These are phyloP conservation scores for Herpetomonas muscarum DNA, from an alignment of 208 protist genomes.

Conservation along the genomic window DNA sequence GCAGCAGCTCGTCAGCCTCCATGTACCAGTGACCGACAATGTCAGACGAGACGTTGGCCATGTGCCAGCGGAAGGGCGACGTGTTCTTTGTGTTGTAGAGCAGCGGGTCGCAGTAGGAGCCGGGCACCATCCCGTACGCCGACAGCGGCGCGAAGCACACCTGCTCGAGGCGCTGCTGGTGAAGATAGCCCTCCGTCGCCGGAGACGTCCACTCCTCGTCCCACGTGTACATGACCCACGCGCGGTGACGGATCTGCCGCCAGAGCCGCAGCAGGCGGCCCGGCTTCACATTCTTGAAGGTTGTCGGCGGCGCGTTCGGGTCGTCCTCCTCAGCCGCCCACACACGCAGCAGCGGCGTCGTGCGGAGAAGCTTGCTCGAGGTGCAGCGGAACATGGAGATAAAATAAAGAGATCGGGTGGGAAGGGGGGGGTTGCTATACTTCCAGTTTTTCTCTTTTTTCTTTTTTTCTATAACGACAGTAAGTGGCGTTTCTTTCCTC, in stretches of 20 bases:
- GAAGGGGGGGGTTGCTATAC: neutral
- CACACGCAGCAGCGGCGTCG: constrained; percentile 62
- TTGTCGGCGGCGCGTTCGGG: constrained; percentile 72
- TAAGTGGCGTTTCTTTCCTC: too few relatives aligned
- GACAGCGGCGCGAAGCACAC: constrained; percentile 85
- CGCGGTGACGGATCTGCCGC: constrained; percentile 82
- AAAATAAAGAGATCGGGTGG: neutral
- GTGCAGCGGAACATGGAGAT: constrained; percentile 35
- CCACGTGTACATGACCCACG: constrained; percentile 81
- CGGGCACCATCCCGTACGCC: constrained; percentile 86
- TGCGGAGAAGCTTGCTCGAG: constrained; percentile 29
- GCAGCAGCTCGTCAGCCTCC: constrained; percentile 84
- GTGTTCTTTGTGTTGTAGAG: constrained; percentile 92
- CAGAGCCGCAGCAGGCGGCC: constrained; percentile 73
- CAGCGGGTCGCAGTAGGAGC: constrained; percentile 86
- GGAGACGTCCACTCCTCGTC: constrained; percentile 85
- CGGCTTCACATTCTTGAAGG: constrained; percentile 89
- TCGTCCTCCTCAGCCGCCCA: constrained; percentile 87
- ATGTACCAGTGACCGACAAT: constrained; percentile 91
- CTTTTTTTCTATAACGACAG: too few relatives aligned
- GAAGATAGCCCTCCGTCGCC: constrained; percentile 73
- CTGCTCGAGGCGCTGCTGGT: constrained; percentile 87
- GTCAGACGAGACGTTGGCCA: constrained; percentile 71
- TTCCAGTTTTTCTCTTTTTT: constrained; percentile 2
- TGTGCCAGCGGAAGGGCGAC: constrained; percentile 87